phyloP scores from a whole-genome alignment of 2,329 filamentous ascomycete genomes.

The Colletotrichum scovillei region DNA sequence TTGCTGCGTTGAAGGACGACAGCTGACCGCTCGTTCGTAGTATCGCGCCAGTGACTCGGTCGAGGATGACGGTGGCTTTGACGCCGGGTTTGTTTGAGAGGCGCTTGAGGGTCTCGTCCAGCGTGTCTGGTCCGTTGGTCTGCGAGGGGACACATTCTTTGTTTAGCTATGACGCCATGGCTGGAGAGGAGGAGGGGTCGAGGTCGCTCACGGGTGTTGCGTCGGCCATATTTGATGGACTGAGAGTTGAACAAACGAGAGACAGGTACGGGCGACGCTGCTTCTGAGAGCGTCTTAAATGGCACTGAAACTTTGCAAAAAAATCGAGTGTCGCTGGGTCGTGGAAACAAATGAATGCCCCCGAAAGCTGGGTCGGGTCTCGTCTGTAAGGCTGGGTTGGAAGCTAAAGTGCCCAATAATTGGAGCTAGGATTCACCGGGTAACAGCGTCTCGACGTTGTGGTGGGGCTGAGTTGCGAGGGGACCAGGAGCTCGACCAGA shows the following conservation, averaged over 20 bases:
- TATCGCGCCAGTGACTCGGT: conserved; percentile 77
- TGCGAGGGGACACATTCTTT: conserved; percentile 38
- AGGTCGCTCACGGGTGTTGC: conserved; percentile 29
- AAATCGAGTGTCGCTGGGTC: not conserved
- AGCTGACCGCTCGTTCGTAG: conserved; percentile 80
- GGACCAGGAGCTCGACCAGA: not conserved
- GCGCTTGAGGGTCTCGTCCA: conserved; percentile 74
- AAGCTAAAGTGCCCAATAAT: conserved; percentile 11
- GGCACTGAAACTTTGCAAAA: not conserved
- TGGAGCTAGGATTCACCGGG: conserved; percentile 28
- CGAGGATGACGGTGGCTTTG: conserved; percentile 80
- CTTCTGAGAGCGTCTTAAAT: not conserved
- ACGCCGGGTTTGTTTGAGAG: conserved; percentile 83
- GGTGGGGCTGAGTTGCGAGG: not conserved
- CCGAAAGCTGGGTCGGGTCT: conserved; percentile 13
- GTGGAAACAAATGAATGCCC: conserved; percentile 6
- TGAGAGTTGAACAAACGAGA: not conserved
- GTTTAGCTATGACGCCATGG: conserved; percentile 35
- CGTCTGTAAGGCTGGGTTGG: conserved; percentile 25
- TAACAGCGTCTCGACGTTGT: conserved; percentile 14
- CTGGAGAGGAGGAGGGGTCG: conserved; percentile 14
- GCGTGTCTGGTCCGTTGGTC: conserved; percentile 66
- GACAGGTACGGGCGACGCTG: not conserved
- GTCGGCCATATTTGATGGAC: conserved; percentile 38
- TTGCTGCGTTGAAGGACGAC: conserved; percentile 57